A percentile compares a stretch with the other conserved stretches of the same genome.
Evolutionary conservation across 1,284 basidiomycete genomes (phyloP).

Genomic region (Cystobasidium slooffiae): DNA sequence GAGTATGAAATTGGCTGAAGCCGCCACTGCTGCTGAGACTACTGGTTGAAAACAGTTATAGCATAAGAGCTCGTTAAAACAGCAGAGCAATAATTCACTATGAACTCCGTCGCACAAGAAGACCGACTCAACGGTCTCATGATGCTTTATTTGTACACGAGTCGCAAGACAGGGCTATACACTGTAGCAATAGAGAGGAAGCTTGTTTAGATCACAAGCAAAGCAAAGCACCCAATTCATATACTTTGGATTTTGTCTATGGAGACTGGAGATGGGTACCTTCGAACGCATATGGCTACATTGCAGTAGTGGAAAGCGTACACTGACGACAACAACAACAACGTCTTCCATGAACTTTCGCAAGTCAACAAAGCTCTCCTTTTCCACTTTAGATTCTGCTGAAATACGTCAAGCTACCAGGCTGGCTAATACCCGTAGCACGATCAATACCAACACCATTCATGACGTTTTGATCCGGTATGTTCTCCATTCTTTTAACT

Average conservation of each 20-base stretch:
- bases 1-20: conserved; percentile 27
- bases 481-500: conserved; percentile 69
- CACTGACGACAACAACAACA: neutral
- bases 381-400: conserved; percentile 40
- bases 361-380: neutral
- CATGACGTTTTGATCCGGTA: conserved; percentile 74
- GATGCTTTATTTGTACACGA: no score
- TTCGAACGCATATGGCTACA: conserved; percentile 2
- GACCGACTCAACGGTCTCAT: no score
- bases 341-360: neutral
- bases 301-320: neutral
- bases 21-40: conserved; percentile 13
- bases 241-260: neutral
- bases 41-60: neutral
- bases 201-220: neutral
- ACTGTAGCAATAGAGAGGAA: conserved; percentile 13
- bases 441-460: conserved; percentile 49
- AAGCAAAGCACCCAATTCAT: neutral
- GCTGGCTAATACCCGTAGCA: conserved; percentile 32
- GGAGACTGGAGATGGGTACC: no score
- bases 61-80: neutral
- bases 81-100: no score
- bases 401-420: conserved; percentile 49
- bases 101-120: no score
- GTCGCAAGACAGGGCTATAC: no score